Base-by-base conservation (phyloP, 768 basidiomycete species). In the Chlorophyllum brunneum region DNA sequence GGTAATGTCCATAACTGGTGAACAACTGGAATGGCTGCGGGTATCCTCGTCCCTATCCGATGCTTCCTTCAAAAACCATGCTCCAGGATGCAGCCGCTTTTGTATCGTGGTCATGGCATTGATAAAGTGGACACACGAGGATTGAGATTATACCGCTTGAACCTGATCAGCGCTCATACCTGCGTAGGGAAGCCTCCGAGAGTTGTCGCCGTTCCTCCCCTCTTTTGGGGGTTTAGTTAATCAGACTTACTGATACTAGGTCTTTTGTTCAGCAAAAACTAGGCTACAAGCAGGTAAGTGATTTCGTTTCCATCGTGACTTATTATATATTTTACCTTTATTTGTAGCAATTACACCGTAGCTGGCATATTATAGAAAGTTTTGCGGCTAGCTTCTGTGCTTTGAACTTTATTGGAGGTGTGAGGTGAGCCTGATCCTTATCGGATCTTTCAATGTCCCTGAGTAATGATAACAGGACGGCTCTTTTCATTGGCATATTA, bases 91-190 rank as follows among this genome's bases (percentile, higher is more conserved):
- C 55, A 54, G 23, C 58, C 54, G 13, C 39, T 38, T 58, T 54
- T 41, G 54, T 48, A 48, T 30, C 42, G 61, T 60, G 57, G 57
- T 54, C 56, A 59, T 54, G 60, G 41, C 60, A 58, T 62, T 60
- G 57, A 56, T 60, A 60, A 51, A 47, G 58, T 54, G 67, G 66
- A 49, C 65, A 69, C 68, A 69, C 71, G 68, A 72, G 81, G 90
- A 71, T 92, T 94, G 92, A 95, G 92, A 94, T 88, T 55, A 94
- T 82, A 94, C 92, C 91, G 92, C 85, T 82, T 70, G 88, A 93
- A 93, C 92, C 90, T 94, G 92, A 90, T 80, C 86, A 92, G 90
- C 78, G 88, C 82, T 91, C 79, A 92, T 78, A 91, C 88, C 89
- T 92, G 92, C 92, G 92, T 90, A 92, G 91, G 90, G 90, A 94